Evolutionary conservation across 2,329 filamentous ascomycete species (phyloP), one percentile per base, ranked within the genome.

Genomic region (Trichoderma sp.): DNA sequence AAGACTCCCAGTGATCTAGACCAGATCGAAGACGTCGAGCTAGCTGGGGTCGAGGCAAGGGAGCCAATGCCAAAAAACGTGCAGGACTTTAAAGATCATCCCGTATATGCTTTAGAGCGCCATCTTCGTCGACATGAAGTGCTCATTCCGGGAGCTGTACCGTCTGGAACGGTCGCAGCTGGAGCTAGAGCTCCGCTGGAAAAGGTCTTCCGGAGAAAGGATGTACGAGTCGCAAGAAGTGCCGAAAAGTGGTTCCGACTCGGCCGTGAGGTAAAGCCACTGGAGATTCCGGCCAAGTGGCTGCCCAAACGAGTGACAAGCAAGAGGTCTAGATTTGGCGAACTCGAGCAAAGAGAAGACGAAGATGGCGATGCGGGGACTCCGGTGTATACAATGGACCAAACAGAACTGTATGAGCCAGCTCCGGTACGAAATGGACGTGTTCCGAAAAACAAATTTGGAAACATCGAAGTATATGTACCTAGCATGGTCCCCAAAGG

Each of bases 401-500:
- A 93, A 75, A 93, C 95, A 0, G 86, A 91, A 16, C 70, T 90
- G 0, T 98, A 97, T 78, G 80, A 87, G 14, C 87, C 95, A 0
- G 91, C 93, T 1, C 90, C 93, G 0, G 90, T 98, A 1, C 83
- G 91, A 4, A 81, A 89, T 63, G 94, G 94, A 0, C 83, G 84
- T 14, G 86, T 98, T 1, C 95, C 96, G 0, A 95, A 93, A 80
- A 99, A 99, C 76, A 90, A 91, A 21, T 99, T 93, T 78, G 94
- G 94, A 13, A 99, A 99, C 76, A 90, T 98, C 69, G 96, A 98
- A 75, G 87, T 97, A 49, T 98, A 95, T 77, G 94, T 97, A 13
- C 90, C 93, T 0, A 93, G 89, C 71, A 98, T 99, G 96, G 85
- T 98, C 0, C 96, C 96, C 0, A 80, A 81, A 51, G 95, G 96